Evolutionary conservation across 441 rosid species (phyloP).

Genomic region (Brassica balearica): DNA sequence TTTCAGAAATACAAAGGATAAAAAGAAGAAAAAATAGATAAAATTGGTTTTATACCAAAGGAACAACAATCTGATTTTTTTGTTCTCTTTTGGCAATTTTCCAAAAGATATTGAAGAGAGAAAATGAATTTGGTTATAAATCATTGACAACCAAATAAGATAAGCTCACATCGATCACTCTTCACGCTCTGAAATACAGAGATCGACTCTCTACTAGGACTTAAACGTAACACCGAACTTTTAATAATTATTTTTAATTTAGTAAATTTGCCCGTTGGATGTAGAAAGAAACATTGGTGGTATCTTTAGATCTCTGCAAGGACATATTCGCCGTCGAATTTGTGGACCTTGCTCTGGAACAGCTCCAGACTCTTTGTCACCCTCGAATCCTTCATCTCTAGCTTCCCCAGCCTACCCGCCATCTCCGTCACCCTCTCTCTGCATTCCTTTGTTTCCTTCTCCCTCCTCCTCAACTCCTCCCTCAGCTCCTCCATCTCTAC

Average conservation of each 20-base stretch:
- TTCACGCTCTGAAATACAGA: no score
- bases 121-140: no score
- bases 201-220: no score
- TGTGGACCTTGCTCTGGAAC: constrained; percentile 35
- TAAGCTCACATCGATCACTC: no score
- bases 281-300: not conserved
- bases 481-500: constrained; percentile 53
- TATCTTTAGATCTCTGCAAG: constrained; percentile 12
- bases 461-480: constrained; percentile 53
- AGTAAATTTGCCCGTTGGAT: not conserved
- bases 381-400: constrained; percentile 38
- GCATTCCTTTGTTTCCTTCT: constrained; percentile 45
- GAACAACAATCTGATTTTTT: no score
- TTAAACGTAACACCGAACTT: not conserved
- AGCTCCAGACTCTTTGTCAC: constrained; percentile 34
- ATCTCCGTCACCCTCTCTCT: constrained; percentile 44
- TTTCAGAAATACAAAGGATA: no score
- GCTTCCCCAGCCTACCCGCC: constrained; percentile 40
- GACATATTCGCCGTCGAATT: constrained; percentile 36
- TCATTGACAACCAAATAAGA: no score
- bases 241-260: not conserved
- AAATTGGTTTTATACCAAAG: no score
- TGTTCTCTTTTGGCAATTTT: no score
- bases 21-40: no score
- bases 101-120: no score